Percentiles rank a stretch among this genome's conserved stretches.
Evolutionary conservation across 176 grass and related monocot genomes (phyloP).

Genomic region (Puya raimondii): DNA sequence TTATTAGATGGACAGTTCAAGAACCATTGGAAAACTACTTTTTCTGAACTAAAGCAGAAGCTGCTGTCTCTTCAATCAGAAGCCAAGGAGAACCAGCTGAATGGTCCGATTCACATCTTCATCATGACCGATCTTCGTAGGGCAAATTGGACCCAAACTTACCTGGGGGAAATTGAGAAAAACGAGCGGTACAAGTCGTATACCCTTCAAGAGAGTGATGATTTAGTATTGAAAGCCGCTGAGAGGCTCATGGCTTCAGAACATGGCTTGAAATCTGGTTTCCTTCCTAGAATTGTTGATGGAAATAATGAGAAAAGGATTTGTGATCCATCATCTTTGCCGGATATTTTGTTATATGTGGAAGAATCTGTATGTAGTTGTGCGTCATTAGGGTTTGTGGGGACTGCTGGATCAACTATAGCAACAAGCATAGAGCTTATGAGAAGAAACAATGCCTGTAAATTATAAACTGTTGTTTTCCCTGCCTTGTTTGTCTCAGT

Average conservation of each 20-base stretch:
- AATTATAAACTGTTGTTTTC: slow-evolving; percentile 26
- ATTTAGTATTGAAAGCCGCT: slow-evolving; percentile 47
- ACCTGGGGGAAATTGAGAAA: slow-evolving; percentile 59
- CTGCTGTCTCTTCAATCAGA: slow-evolving; percentile 39
- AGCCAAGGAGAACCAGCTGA: slow-evolving; percentile 23
- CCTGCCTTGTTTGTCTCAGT: neutral
- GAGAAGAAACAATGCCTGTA: slow-evolving; percentile 66
- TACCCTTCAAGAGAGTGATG: slow-evolving; percentile 59
- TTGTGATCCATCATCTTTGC: slow-evolving; percentile 48
- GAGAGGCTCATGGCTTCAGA: slow-evolving; percentile 72
- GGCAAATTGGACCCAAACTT: slow-evolving; percentile 66
- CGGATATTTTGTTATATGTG: slow-evolving; percentile 71
- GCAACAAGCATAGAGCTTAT: slow-evolving; percentile 70
- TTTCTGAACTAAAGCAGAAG: slow-evolving; percentile 76
- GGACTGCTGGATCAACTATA: slow-evolving; percentile 90
- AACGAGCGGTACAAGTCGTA: slow-evolving; percentile 48
- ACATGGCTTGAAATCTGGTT: slow-evolving; percentile 64
- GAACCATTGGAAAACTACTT: slow-evolving; percentile 90
- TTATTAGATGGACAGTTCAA: slow-evolving; percentile 97
- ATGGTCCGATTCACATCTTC: slow-evolving; percentile 54
- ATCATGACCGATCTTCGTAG: slow-evolving; percentile 91
- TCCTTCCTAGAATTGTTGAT: slow-evolving; percentile 40
- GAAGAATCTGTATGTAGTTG: slow-evolving; percentile 88
- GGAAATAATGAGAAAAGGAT: slow-evolving; percentile 13
- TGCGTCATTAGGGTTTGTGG: slow-evolving; percentile 87